phyloP scores from a whole-genome alignment of 2,329 filamentous ascomycete species.

The Dothideomycetes sp. region DNA sequence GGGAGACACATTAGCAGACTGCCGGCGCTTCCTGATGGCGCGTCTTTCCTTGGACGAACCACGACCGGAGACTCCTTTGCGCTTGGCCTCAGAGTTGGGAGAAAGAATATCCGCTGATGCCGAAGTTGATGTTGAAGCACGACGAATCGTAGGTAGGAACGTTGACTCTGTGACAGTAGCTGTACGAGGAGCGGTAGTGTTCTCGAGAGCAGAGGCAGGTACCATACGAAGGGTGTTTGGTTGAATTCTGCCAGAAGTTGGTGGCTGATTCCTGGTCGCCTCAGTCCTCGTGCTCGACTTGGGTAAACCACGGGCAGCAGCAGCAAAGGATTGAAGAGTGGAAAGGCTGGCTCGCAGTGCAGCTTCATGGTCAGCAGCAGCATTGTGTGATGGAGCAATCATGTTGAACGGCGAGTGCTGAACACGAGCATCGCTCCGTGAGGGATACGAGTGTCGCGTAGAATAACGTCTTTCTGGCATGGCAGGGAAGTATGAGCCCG shows the following conservation, averaged over 20 bases:
- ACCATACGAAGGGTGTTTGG: conserved; percentile 50
- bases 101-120: conserved; percentile 20
- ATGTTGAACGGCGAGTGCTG: conserved; percentile 55
- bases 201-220: conserved; percentile 45
- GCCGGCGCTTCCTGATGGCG: conserved; percentile 35
- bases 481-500: conserved; percentile 35
- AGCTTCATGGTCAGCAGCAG: conserved; percentile 70
- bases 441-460: conserved; percentile 29
- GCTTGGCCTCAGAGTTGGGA: conserved; percentile 32
- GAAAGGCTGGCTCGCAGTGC: conserved; percentile 88
- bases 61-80: conserved; percentile 32
- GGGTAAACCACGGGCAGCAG: conserved; percentile 72
- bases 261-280: conserved; percentile 16
- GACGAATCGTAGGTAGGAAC: conserved; percentile 29
- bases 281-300: conserved; percentile 44
- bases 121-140: conserved; percentile 24
- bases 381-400: conserved; percentile 65
- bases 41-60: conserved; percentile 37
- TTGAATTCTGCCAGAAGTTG: conserved; percentile 32
- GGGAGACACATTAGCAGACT: conserved; percentile 16
- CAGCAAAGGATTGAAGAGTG: conserved; percentile 87
- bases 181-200: conserved; percentile 20
- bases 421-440: conserved; percentile 23
- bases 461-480: conserved; percentile 24
- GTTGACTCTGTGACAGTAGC: conserved; percentile 22